Percentiles rank a stretch among this genome's conserved stretches.
phyloP scores from a whole-genome alignment of 164 flowering plant genomes.

The Chloranthus sessilifolius region DNA sequence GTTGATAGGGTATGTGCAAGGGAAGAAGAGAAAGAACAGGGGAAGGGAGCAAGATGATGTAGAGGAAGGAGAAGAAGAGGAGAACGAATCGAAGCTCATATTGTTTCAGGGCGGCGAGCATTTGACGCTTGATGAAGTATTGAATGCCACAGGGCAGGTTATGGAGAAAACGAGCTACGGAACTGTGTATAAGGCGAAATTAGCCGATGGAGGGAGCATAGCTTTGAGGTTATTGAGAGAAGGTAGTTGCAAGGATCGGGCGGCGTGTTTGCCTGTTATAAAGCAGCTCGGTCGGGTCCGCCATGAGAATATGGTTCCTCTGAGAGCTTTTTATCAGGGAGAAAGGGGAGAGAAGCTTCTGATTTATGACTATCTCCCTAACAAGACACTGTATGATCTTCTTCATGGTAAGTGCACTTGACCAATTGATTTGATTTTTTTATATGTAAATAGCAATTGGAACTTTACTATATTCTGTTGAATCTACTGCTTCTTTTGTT shows the following conservation, averaged over 20 bases:
- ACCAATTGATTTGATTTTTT: neutral
- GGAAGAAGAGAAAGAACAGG: conserved; percentile 55
- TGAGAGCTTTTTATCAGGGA: conserved; percentile 96
- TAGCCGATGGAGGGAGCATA: conserved; percentile 87
- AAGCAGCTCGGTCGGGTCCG: conserved; percentile 79
- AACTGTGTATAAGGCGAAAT: conserved; percentile 92
- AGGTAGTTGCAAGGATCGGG: conserved; percentile 85
- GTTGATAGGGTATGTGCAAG: conserved; percentile 75
- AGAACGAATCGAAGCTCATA: conserved; percentile 70
- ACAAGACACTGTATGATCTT: conserved; percentile 66
- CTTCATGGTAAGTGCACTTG: conserved; percentile 81
- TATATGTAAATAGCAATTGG: neutral
- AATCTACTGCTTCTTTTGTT: too few relatives aligned
- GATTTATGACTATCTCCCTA: conserved; percentile 81
- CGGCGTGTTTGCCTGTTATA: conserved; percentile 69
- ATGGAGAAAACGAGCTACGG: conserved; percentile 96
- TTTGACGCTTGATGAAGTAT: conserved; percentile 84
- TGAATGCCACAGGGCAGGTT: conserved; percentile 99
- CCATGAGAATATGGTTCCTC: conserved; percentile 85
- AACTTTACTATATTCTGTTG: too few relatives aligned
- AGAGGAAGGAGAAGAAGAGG: conserved; percentile 60
- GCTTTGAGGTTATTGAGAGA: conserved; percentile 89
- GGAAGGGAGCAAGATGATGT: conserved; percentile 50
- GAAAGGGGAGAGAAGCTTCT: conserved; percentile 98
- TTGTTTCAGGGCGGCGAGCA: conserved; percentile 95